Evolutionary conservation across 306 rosid species (phyloP), one percentile per base, ranked within the genome.

Genomic region (Pyrus betulifolia): DNA sequence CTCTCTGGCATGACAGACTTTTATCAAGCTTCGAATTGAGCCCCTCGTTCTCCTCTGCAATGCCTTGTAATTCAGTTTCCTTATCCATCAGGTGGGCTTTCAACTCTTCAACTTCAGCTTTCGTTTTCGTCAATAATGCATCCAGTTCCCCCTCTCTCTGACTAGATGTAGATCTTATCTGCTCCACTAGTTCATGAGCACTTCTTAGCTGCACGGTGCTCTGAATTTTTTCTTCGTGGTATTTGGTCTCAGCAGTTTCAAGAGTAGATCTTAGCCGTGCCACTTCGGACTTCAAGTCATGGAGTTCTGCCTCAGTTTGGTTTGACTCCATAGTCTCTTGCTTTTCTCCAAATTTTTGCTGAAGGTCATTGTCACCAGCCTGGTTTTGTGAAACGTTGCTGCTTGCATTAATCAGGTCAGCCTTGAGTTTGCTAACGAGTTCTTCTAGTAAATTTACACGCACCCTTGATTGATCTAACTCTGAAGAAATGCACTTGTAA

Each of bases 1-100:
- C 97, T 54, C 86, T 88, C 33, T 65, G 85, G 55, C 84, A 68
- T 28, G 86, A 84, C 45, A 72, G 65, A 70, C 70, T 88, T 55
- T 79, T 86, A 72, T 80, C 76, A 75, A 95, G 86, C 85, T 79
- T 90, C 18, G 22, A 69, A 69, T 77, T 90, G 83, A 96, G 76
- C 68, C 78, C 86, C 79, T 92, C 99, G 15, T 96, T 96, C 86
- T 96, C 99, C 72, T 92, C 99, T 28, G 87, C 78, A 61, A 96
- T 89, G 78, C 94, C 81, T 80, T 96, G 99, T 73, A 92, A 75
- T 79, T 96, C 99, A 17, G 96, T 96, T 83, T 96, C 99, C 82
- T 89, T 96, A 46, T 96, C 99, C 99, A 96, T 91, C 54, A 96
- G 72, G 72, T 87, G 87, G 21, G 98, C 90, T 78, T 88, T 92